Evolutionary conservation across 73 alveolate species (phyloP).

Genomic region (Symbiodinium natans): DNA sequence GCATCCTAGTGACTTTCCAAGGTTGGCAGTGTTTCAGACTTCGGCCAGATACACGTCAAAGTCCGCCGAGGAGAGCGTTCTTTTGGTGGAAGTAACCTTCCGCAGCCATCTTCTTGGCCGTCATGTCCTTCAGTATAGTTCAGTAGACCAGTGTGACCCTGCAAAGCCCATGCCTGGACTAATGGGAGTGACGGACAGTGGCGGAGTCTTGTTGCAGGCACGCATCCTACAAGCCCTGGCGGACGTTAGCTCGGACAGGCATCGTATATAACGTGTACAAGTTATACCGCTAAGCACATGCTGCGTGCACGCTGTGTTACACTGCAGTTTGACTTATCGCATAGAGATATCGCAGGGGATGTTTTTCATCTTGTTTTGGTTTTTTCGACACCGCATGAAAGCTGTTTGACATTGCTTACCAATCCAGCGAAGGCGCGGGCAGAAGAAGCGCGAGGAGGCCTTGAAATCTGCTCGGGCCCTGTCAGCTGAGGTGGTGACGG

Average conservation of each 20-base stretch:
- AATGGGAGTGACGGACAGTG: no score
- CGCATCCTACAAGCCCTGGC: constrained; percentile 46
- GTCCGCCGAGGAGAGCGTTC: constrained; percentile 16
- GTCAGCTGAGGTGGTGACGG: no score
- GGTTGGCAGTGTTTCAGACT: constrained; percentile 51
- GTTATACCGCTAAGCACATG: neutral
- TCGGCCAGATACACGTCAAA: constrained; percentile 33
- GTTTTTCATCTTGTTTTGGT: no score
- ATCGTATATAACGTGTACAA: neutral
- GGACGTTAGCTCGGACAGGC: constrained; percentile 56
- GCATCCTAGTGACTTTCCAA: no score
- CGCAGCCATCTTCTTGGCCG: no score
- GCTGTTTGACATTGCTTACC: neutral
- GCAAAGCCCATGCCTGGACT: neutral
- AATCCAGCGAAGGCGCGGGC: constrained; percentile 41
- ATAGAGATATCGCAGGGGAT: neutral
- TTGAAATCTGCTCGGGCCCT: neutral
- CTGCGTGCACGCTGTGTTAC: neutral
- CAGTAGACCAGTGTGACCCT: no score
- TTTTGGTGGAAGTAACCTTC: neutral
- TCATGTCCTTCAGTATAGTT: no score
- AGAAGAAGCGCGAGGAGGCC: constrained; percentile 84
- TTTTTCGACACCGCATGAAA: no score
- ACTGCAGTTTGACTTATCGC: neutral
- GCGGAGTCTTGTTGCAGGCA: constrained; percentile 19